These are phyloP conservation scores for Roridomyces roridus DNA, from an alignment of 768 basidiomycete species.

Conservation along the genomic window DNA sequence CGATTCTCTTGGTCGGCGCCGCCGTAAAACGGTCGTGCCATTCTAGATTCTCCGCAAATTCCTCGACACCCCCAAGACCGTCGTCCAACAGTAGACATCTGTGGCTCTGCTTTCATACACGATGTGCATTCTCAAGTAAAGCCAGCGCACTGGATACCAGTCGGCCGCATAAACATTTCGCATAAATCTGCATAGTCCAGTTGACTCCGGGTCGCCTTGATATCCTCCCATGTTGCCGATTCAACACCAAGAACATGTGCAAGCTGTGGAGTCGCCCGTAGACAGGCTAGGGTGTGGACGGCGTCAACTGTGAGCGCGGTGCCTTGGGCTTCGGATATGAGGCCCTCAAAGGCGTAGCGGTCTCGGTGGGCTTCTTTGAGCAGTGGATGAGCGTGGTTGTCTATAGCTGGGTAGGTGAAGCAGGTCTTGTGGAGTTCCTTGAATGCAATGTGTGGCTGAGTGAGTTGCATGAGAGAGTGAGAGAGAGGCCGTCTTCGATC, in stretches of 20 bases:
- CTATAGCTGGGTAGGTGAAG: constrained; percentile 44
- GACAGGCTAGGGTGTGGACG: constrained; percentile 61
- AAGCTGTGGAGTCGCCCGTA: constrained; percentile 63
- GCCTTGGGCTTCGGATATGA: constrained; percentile 69
- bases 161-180: constrained; percentile 52
- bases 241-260: constrained; percentile 51
- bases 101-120: background rate
- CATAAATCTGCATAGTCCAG: constrained; percentile 66
- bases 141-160: constrained; percentile 55
- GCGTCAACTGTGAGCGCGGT: constrained; percentile 57
- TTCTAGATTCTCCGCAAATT: constrained; percentile 52
- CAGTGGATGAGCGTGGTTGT: constrained; percentile 83
- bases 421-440: constrained; percentile 5
- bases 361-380: constrained; percentile 52
- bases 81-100: constrained; percentile 74
- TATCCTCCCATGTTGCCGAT: constrained; percentile 60
- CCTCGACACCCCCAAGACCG: constrained; percentile 58
- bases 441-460: background rate
- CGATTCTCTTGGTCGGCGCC: constrained; percentile 62
- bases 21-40: constrained; percentile 71
- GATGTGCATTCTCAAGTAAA: background rate
- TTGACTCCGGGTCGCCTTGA: constrained; percentile 53
- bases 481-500: too few relatives aligned
- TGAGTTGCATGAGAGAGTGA: background rate
- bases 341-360: constrained; percentile 62